Evolutionary conservation across 2,329 filamentous ascomycete species (phyloP).

Genomic region (Fusarium incarnatum): DNA sequence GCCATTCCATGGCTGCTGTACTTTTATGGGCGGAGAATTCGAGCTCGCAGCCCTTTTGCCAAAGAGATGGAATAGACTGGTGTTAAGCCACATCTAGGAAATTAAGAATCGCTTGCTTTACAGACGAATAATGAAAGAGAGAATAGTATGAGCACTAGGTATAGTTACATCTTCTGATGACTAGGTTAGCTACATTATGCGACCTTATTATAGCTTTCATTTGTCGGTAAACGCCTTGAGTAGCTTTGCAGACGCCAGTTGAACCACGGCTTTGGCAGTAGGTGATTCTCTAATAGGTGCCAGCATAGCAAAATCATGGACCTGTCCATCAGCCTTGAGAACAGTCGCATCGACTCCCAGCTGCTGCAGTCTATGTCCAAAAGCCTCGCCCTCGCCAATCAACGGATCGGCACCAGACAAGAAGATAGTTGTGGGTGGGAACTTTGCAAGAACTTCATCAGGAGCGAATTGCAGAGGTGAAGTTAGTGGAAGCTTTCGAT

Average conservation of each 20-base stretch:
- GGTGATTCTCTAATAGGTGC: slow-evolving; percentile 6
- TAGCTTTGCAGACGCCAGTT: slow-evolving; percentile 18
- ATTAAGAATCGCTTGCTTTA: rapidly evolving
- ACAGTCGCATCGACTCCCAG: slow-evolving; percentile 10
- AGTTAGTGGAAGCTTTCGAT: slow-evolving; percentile 21
- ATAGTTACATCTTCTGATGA: neutral
- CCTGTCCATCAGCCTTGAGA: slow-evolving; percentile 22
- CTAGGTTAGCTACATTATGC: neutral
- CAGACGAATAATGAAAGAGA: neutral
- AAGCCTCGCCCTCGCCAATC: slow-evolving; percentile 20
- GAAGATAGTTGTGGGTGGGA: slow-evolving; percentile 18
- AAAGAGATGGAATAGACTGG: slow-evolving; percentile 11
- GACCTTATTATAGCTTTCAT: neutral
- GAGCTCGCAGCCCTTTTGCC: slow-evolving; percentile 72
- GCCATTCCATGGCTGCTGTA: slow-evolving; percentile 75
- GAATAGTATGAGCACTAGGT: neutral
- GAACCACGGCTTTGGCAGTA: slow-evolving; percentile 21
- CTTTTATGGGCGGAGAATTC: slow-evolving; percentile 71
- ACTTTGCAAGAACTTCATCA: slow-evolving; percentile 15
- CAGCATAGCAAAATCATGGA: slow-evolving; percentile 27
- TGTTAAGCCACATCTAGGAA: neutral
- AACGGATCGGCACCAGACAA: slow-evolving; percentile 16
- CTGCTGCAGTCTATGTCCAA: slow-evolving; percentile 20
- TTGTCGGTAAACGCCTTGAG: neutral
- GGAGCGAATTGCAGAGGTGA: slow-evolving; percentile 15